Evolutionary conservation across 345 rosid genomes (phyloP).

Genomic region (Lenwebbia sp.): DNA sequence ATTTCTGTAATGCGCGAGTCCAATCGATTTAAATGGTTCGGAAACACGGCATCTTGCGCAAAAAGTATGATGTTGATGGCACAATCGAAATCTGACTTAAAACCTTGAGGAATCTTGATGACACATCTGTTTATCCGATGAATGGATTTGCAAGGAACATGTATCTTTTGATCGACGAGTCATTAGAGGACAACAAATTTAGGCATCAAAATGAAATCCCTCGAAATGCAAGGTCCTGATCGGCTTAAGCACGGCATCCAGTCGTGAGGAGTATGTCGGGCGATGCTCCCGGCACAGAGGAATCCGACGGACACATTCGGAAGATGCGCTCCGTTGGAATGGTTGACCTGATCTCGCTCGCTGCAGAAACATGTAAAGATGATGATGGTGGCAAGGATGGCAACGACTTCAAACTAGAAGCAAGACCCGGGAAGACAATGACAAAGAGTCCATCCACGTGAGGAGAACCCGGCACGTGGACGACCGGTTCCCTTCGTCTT

Average conservation of each 20-base stretch:
- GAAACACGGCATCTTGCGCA: background rate
- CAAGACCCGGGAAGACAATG: too few species aligned
- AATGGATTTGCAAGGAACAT: background rate
- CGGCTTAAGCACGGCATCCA: background rate
- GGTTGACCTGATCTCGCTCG: too few species aligned
- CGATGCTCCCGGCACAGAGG: too few species aligned
- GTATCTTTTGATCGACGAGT: background rate
- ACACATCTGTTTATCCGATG: background rate
- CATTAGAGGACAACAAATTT: background rate
- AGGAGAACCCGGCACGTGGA: too few species aligned
- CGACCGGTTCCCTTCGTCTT: background rate
- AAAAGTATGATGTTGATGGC: background rate
- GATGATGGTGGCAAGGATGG: too few species aligned
- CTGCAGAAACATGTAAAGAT: too few species aligned
- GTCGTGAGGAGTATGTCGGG: too few species aligned
- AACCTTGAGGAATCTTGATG: background rate
- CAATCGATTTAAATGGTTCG: background rate
- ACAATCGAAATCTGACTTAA: background rate
- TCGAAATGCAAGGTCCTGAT: accelerated
- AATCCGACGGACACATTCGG: too few species aligned
- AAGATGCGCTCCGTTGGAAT: too few species aligned
- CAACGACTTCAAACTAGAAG: too few species aligned
- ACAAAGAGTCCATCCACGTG: too few species aligned
- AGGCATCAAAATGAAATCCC: background rate
- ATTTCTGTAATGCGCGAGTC: background rate